Evolutionary conservation across 441 rosid species (phyloP), one percentile per base, ranked within the genome.

Genomic region (Francoa sonchifolia): DNA sequence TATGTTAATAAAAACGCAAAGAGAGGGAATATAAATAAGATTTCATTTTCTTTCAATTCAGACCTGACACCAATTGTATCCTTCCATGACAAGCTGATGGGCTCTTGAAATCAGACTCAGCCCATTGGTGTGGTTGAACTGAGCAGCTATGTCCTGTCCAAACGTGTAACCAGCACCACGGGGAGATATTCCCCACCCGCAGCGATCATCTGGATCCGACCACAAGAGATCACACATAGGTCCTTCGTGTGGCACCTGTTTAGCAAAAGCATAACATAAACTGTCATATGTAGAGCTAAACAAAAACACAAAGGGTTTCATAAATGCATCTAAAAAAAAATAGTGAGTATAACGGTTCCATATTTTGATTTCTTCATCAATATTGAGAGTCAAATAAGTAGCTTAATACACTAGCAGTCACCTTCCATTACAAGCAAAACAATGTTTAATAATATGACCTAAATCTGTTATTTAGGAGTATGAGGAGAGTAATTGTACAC

Each of bases 151-250:
- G 54, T 90, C 98, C 64, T 85, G 96, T 44, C 98, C 98, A 52
- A 90, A 90, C 3, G 98, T 89, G 58, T 89, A 89, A 19, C 98
- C 98, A 33, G 98, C 98, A 48, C 98, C 98, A 32, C 96, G 94
- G 5, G 98, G 98, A 40, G 98, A 90, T 58, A 90, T 85, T 31
- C 96, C 98, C 98, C 98, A 90, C 19, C 98, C 98, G 54, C 98
- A 90, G 6, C 98, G 84, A 25, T 90, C 98, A 12, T 90, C 98
- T 14, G 98, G 98, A 59, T 90, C 98, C 15, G 98, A 90, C 98
- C 98, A 90, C 47, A 90, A 65, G 33, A 90, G 70, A 63, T 90
- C 98, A 20, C 98, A 90, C 98, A 90, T 90, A 23, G 98, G 98
- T 48, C 98, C 98, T 72, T 89, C 98, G 32, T 89, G 98, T 17